phyloP scores from a whole-genome alignment of 179 eudicot species.

The Beta macrorhiza region DNA sequence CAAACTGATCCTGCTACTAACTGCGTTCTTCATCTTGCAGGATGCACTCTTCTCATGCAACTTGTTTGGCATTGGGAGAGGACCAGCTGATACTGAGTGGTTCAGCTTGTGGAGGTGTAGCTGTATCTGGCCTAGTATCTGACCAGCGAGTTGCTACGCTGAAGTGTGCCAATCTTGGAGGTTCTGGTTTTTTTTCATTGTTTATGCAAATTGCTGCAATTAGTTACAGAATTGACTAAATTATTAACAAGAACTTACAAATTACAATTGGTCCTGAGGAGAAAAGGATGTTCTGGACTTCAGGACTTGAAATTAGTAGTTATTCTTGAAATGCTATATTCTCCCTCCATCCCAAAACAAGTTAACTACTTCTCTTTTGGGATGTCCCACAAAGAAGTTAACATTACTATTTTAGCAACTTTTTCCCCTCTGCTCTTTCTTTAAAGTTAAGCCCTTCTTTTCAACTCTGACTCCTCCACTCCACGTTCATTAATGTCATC shows the following conservation, averaged over 20 bases:
- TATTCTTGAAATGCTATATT: neutral
- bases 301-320: neutral
- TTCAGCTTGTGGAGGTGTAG: constrained; percentile 56
- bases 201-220: neutral
- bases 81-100: constrained; percentile 73
- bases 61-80: constrained; percentile 63
- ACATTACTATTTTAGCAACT: too few relatives aligned
- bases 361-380: neutral
- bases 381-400: neutral
- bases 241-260: neutral
- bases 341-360: neutral
- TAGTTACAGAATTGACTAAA: neutral
- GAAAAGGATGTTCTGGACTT: neutral
- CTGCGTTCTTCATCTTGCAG: constrained; percentile 38
- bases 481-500: constrained; percentile 15
- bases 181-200: constrained; percentile 20
- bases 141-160: constrained; percentile 51
- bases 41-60: constrained; percentile 60
- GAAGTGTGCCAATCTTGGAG: constrained; percentile 38
- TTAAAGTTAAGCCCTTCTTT: too few relatives aligned
- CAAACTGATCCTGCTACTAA: constrained; percentile 5
- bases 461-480: too few relatives aligned
- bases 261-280: neutral
- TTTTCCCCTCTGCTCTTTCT: too few relatives aligned
- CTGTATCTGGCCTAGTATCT: constrained; percentile 52